phyloP scores from a whole-genome alignment of 805 yeast species.

The Suhomyces xylopsoci region DNA sequence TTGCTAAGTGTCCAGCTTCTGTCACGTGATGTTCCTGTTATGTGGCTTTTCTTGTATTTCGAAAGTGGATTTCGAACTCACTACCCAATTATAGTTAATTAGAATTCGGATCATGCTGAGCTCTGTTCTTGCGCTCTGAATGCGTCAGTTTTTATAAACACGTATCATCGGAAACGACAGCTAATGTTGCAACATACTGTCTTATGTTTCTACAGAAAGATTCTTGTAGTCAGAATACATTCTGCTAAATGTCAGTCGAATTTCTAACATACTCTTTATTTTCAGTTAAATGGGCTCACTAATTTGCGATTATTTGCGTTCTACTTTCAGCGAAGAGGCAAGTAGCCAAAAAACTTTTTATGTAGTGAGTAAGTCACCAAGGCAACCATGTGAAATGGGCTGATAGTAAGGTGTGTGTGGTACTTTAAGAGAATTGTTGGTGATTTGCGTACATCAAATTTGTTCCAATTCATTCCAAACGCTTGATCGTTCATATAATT shows the following conservation, averaged over 20 bases:
- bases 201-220: no score
- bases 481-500: not conserved
- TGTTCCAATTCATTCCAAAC: not conserved
- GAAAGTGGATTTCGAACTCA: not conserved
- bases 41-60: not conserved
- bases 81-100: not conserved
- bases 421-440: not conserved
- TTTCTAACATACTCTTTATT: no score
- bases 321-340: not conserved
- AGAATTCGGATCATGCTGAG: not conserved
- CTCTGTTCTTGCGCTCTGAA: no score
- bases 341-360: not conserved
- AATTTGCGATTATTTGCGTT: not conserved
- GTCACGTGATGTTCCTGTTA: not conserved
- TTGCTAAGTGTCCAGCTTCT: not conserved
- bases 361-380: not conserved
- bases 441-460: not conserved
- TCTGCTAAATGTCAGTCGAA: no score
- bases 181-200: no score
- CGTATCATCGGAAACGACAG: no score
- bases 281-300: not conserved
- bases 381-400: not conserved
- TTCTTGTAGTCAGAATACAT: no score
- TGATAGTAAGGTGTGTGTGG: not conserved
- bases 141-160: no score